These are phyloP conservation scores for Globisporangium apiculatum DNA, from an alignment of 352 stramenopile genomes.

Conservation along the genomic window DNA sequence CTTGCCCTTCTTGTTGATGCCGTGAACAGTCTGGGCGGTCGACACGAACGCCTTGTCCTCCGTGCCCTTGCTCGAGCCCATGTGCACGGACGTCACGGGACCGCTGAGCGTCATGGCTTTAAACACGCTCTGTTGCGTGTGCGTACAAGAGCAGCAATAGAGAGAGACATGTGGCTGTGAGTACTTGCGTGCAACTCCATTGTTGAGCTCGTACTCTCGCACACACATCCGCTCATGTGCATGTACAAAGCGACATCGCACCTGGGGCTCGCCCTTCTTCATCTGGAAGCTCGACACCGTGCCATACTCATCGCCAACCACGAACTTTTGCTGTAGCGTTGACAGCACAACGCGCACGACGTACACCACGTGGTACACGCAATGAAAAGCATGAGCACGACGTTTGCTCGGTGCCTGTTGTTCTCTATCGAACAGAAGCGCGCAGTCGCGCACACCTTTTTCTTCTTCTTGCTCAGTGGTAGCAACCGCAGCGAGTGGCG, in stretches of 20 bases:
- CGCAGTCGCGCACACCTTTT: conserved; percentile 34
- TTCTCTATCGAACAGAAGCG: too few relatives aligned
- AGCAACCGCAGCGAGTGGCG: conserved; percentile 71
- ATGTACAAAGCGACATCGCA: conserved; percentile 6
- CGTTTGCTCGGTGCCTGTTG: too few relatives aligned
- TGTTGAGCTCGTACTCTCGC: too few relatives aligned
- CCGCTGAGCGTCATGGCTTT: conserved; percentile 51
- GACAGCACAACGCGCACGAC: background rate
- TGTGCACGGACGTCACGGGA: conserved; percentile 56
- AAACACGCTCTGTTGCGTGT: conserved; percentile 37
- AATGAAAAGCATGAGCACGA: background rate
- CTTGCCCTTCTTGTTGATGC: conserved; percentile 82
- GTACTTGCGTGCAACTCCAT: too few relatives aligned
- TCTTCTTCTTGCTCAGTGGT: conserved; percentile 83
- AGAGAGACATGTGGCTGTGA: too few relatives aligned
- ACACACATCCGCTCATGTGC: too few relatives aligned
- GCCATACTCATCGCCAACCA: conserved; percentile 79
- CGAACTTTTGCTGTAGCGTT: conserved; percentile 72
- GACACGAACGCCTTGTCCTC: conserved; percentile 70
- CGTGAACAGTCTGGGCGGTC: conserved; percentile 61
- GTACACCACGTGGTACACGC: background rate
- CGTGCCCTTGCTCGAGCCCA: conserved; percentile 63
- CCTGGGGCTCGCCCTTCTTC: conserved; percentile 74
- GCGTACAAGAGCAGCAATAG: background rate
- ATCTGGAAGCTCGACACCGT: conserved; percentile 79